Conservation (phyloP, 345 rosid species). For the Sonneratia caseolaris region DNA sequence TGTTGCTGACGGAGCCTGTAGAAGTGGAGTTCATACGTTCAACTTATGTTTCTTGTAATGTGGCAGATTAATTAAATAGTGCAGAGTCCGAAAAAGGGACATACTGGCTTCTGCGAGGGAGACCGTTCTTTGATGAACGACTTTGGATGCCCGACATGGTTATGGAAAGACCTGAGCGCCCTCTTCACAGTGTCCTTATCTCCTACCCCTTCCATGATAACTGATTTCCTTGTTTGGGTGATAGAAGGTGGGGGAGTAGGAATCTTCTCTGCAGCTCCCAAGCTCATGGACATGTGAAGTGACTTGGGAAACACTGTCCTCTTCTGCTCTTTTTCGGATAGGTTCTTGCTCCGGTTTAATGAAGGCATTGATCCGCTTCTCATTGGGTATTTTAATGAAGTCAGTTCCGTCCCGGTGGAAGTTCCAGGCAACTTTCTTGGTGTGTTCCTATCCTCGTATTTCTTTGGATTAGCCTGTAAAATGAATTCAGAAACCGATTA, state of each 20-base stretch:
- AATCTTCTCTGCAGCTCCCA: constrained; percentile 28
- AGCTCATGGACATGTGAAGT: constrained; percentile 57
- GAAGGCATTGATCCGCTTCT: constrained; percentile 9
- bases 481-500: constrained; percentile 1
- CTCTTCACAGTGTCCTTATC: constrained; percentile 89
- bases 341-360: constrained; percentile 14
- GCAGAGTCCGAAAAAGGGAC: not conserved
- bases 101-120: constrained; percentile 47
- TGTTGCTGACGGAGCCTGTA: constrained; percentile 34
- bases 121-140: constrained; percentile 34
- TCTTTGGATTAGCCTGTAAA: constrained; percentile 30
- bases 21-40: constrained; percentile 6
- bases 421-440: constrained; percentile 14
- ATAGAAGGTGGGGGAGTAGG: constrained; percentile 16
- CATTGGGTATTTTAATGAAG: constrained; percentile 15
- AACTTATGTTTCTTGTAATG: not conserved
- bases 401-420: constrained; percentile 24
- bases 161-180: constrained; percentile 73
- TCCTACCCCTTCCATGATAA: constrained; percentile 89
- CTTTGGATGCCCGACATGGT: constrained; percentile 33
- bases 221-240: constrained; percentile 34
- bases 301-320: constrained; percentile 53
- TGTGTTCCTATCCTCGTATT: constrained; percentile 17
- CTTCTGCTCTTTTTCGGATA: constrained; percentile 29
- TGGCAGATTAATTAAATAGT: not conserved